These are phyloP conservation scores for Toxicodendron radicans DNA, from an alignment of 345 rosid species.

Conservation along the genomic window DNA sequence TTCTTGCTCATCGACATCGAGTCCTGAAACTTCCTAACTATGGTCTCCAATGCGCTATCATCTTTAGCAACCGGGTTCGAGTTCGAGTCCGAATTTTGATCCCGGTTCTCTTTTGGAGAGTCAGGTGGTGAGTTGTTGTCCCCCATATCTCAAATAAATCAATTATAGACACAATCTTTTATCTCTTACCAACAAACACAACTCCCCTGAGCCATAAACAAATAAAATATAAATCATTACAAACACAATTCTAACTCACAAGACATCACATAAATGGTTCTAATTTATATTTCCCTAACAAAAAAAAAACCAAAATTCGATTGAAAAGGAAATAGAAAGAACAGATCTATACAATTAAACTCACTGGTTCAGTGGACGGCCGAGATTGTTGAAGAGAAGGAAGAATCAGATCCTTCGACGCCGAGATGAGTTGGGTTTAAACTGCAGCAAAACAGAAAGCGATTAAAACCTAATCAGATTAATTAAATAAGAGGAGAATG, in stretches of 20 bases:
- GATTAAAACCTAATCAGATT: too few species aligned
- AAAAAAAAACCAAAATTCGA: not conserved
- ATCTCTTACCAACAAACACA: not conserved
- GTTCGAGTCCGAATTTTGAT: slow-evolving; percentile 45
- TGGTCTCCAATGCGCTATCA: slow-evolving; percentile 58
- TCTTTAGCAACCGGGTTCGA: slow-evolving; percentile 30
- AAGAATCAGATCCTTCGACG: not conserved
- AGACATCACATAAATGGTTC: not conserved
- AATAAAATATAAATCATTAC: not conserved
- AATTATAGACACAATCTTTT: not conserved
- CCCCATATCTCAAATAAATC: slow-evolving; percentile 43
- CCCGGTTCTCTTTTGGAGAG: slow-evolving; percentile 51
- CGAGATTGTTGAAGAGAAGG: not conserved
- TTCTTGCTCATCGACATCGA: slow-evolving; percentile 52
- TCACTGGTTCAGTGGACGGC: not conserved
- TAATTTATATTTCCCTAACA: not conserved
- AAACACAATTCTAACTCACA: not conserved
- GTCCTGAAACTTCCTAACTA: slow-evolving; percentile 66
- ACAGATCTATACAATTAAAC: not conserved
- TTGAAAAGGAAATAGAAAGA: not conserved
- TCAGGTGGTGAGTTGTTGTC: slow-evolving; percentile 52
- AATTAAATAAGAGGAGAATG: too few species aligned
- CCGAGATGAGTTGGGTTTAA: too few species aligned
- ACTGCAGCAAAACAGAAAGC: too few species aligned
- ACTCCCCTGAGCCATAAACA: slow-evolving; percentile 5